Conservation (phyloP, 179 eudicot species). For the Camellia oleifera region DNA sequence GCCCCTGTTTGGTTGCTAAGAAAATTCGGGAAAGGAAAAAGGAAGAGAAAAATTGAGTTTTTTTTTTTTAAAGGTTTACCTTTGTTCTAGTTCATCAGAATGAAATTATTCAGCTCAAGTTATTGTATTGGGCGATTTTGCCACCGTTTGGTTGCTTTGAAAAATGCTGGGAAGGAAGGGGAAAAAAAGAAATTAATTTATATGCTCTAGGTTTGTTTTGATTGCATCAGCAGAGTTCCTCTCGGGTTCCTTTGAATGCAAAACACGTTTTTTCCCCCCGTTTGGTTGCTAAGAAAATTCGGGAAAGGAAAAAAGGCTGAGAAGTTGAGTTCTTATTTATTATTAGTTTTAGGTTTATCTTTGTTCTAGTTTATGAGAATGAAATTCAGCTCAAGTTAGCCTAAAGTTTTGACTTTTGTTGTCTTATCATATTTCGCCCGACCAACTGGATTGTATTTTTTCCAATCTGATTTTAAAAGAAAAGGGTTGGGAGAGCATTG, state of each 20-base stretch:
- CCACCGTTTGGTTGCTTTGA: neutral
- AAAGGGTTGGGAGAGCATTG: neutral
- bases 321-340: neutral
- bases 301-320: neutral
- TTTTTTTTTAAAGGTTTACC: neutral
- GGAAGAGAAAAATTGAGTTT: neutral
- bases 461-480: too few species aligned
- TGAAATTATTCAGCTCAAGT: neutral
- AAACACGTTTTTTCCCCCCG: neutral
- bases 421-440: too few species aligned
- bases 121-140: neutral
- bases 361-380: neutral
- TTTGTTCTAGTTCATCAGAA: neutral
- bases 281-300: neutral
- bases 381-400: neutral
- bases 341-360: neutral
- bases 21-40: neutral
- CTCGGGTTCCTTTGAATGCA: slow-evolving; percentile 56
- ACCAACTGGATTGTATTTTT: too few species aligned
- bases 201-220: neutral
- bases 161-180: neutral
- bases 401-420: too few species aligned
- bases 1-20: neutral
- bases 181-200: neutral
- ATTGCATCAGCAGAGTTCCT: slow-evolving; percentile 20